These are phyloP conservation scores for Silybum marianum DNA, from an alignment of 129 eudicot genomes.

Conservation along the genomic window DNA sequence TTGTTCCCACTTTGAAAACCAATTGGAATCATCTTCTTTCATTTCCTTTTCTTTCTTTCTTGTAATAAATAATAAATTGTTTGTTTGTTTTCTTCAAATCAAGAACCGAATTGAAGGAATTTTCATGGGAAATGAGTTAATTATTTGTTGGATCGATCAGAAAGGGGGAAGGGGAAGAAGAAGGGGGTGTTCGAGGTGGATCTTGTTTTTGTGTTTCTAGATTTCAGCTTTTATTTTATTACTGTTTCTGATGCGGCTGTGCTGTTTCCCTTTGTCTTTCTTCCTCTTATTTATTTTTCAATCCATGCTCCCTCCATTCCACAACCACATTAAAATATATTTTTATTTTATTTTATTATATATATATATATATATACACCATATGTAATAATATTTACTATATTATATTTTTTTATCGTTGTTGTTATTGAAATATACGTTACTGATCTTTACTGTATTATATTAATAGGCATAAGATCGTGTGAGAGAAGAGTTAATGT, in stretches of 20 bases:
- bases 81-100: background rate
- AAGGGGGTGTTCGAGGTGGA: conserved; percentile 95
- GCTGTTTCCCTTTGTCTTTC: conserved; percentile 3
- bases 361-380: no score
- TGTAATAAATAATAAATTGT: no score
- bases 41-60: conserved; percentile 22
- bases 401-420: no score
- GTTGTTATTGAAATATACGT: no score
- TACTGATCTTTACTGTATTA: no score
- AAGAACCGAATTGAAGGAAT: conserved; percentile 9
- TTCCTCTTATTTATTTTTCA: background rate
- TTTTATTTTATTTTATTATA: no score
- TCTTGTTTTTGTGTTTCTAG: conserved; percentile 43
- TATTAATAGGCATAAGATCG: no score
- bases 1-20: conserved; percentile 90
- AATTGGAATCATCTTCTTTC: conserved; percentile 88
- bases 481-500: no score
- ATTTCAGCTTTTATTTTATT: conserved; percentile 51
- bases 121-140: conserved; percentile 19
- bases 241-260: conserved; percentile 46
- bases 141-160: conserved; percentile 27
- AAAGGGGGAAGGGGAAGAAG: conserved; percentile 21
- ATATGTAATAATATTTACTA: no score
- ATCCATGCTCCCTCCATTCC: background rate
- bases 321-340: background rate